Conservation (phyloP, 192 early-diverging fungal species). For the Backusella sp. region DNA sequence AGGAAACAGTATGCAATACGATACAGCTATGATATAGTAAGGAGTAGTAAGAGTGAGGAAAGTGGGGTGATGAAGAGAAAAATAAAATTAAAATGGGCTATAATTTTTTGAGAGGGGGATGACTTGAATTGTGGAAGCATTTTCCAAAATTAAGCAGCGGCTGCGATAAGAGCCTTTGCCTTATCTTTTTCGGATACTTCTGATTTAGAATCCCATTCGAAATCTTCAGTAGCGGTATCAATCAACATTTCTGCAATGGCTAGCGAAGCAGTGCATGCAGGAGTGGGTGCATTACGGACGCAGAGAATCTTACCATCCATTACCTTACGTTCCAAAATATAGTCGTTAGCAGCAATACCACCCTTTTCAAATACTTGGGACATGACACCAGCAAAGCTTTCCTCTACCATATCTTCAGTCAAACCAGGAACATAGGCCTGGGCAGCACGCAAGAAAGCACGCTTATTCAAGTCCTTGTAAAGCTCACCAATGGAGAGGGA, state of each 20-base stretch:
- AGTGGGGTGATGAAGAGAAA: background rate
- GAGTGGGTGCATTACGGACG: conserved; percentile 39
- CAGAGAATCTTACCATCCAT: conserved; percentile 29
- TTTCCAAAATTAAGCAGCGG: conserved; percentile 4
- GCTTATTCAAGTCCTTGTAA: conserved; percentile 35
- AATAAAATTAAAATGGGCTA: background rate
- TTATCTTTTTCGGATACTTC: background rate
- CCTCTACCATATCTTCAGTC: conserved; percentile 36
- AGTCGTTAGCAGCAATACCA: conserved; percentile 36
- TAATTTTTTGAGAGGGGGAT: background rate
- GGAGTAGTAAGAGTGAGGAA: background rate
- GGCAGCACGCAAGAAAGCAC: conserved; percentile 30
- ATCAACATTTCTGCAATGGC: conserved; percentile 35
- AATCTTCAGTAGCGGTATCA: conserved; percentile 34
- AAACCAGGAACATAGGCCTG: conserved; percentile 32
- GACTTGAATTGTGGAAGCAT: background rate
- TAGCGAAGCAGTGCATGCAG: conserved; percentile 35
- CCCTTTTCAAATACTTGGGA: conserved; percentile 32
- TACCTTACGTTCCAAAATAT: conserved; percentile 36
- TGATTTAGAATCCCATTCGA: conserved; percentile 24
- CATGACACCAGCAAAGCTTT: conserved; percentile 38
- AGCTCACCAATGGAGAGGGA: conserved; percentile 31
- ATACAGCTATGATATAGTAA: background rate
- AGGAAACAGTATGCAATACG: background rate
- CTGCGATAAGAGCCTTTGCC: conserved; percentile 8